phyloP scores from a whole-genome alignment of 164 flowering plant genomes.

The Echeveria elegans region DNA sequence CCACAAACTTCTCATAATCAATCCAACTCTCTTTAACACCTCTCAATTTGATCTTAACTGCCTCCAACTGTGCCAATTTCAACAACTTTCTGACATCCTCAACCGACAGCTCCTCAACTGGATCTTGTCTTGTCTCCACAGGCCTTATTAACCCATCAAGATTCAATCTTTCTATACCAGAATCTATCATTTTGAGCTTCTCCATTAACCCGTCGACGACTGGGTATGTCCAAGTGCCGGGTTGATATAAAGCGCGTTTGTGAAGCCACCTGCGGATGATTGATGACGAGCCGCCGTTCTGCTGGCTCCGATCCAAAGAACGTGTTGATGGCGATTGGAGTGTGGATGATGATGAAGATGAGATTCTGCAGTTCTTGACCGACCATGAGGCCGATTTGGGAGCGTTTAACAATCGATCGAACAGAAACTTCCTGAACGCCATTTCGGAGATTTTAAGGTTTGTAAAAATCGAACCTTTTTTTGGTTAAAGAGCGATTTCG shows the following conservation, averaged over 20 bases:
- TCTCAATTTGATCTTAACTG: conserved; percentile 45
- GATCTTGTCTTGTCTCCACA: conserved; percentile 1
- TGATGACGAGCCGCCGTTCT: conserved; percentile 20
- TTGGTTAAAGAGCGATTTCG: conserved; percentile 8
- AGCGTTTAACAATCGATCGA: conserved; percentile 31
- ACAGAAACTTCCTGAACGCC: conserved; percentile 46
- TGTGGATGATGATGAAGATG: conserved; percentile 16
- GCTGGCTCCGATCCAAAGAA: conserved; percentile 18
- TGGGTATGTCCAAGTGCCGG: conserved; percentile 23
- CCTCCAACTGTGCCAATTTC: conserved; percentile 48
- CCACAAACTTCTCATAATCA: conserved; percentile 44
- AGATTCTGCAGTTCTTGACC: conserved; percentile 26
- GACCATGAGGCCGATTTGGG: conserved; percentile 23
- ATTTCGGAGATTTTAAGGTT: conserved; percentile 17
- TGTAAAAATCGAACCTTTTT: conserved; percentile 1
- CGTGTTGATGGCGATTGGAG: conserved; percentile 7
- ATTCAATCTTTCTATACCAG: conserved; percentile 37
- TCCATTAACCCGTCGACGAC: conserved; percentile 43
- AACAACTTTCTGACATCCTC: conserved; percentile 60
- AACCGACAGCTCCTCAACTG: conserved; percentile 17
- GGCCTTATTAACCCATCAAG: conserved; percentile 49
- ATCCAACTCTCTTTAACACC: conserved; percentile 28
- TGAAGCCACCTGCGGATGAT: conserved; percentile 43
- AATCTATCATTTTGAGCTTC: conserved; percentile 36
- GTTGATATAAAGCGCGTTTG: conserved; percentile 22